phyloP scores from a whole-genome alignment of 805 yeast genomes.

The Sungouiozyma intestinalis region DNA sequence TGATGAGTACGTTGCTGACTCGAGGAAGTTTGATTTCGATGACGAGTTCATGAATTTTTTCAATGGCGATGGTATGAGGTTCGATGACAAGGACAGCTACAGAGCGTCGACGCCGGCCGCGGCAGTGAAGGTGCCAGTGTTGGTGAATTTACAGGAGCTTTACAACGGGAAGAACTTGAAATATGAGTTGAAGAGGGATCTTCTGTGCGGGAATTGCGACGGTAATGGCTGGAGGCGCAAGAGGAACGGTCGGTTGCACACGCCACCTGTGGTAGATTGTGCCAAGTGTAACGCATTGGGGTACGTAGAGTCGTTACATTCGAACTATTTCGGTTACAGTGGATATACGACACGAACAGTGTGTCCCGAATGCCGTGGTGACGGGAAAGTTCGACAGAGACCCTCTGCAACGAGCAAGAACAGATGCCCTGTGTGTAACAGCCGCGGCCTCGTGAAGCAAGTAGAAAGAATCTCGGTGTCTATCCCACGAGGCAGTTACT shows the following conservation, averaged over 20 bases:
- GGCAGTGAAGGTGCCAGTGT: conserved; percentile 49
- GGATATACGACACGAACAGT: conserved; percentile 41
- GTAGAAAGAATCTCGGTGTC: conserved; percentile 67
- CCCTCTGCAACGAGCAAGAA: conserved; percentile 38
- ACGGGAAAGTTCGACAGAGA: conserved; percentile 38
- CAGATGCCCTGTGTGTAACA: conserved; percentile 67
- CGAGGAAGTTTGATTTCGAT: conserved; percentile 32
- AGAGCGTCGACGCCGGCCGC: neutral
- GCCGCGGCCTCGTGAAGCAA: conserved; percentile 50
- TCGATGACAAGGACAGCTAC: conserved; percentile 1
- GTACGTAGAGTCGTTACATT: conserved; percentile 45
- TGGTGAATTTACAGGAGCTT: conserved; percentile 59
- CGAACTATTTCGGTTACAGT: conserved; percentile 60
- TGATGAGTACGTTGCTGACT: conserved; percentile 41
- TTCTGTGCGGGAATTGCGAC: conserved; percentile 60
- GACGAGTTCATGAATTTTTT: conserved; percentile 73
- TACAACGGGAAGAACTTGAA: conserved; percentile 75
- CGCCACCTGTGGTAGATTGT: conserved; percentile 46
- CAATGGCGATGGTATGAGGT: conserved; percentile 10
- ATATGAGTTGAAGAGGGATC: conserved; percentile 58
- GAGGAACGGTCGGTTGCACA: conserved; percentile 15
- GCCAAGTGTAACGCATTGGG: conserved; percentile 68
- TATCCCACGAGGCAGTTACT: conserved; percentile 59
- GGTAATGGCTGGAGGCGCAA: conserved; percentile 60
- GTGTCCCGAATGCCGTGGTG: conserved; percentile 64